Evolutionary conservation across 2,329 filamentous ascomycete species (phyloP), one percentile per base, ranked within the genome.

Genomic region (Fusarium nanum): DNA sequence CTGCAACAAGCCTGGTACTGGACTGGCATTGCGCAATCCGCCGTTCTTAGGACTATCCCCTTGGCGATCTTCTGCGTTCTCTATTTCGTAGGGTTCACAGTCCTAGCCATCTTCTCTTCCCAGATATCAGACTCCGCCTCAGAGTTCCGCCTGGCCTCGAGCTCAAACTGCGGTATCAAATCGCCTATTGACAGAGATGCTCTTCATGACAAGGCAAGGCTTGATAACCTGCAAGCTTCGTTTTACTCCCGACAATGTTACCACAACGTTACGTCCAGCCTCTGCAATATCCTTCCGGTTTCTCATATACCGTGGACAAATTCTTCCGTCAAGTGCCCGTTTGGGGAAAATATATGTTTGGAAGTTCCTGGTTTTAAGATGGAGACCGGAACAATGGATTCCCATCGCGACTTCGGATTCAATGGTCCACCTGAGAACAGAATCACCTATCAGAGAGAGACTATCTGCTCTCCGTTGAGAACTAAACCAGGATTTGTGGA

Each of bases 391-490:
- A 18, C 18, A 3, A 11, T 37, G 32, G 32, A 37, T 18, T 37
- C 32, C 6, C 32, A 37, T 37, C 32, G 9, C 9, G 16, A 18
- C 16, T 18, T 37, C 16, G 32, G 32, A 2, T 11, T 37, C 9
- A 37, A 37, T 18, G 16, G 5, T 4, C 16, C 32, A 11, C 16
- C 32, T 2, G 0, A 18, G 2, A 4, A 37, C 9, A 37, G 32
- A 6, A 37, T 37, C 9, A 11, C 32, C 6, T 37, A 37, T 2
- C 6, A 37, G 3, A 37, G 32, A 11, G 8, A 37, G 2, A 37
- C 32, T 0, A 0, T 37, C 16, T 37, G 32, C 4, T 37, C 32
- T 11, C 32, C 32, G 0, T 1, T 37, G 5, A 37, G 1, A 18
- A 37, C 32, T 18, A 37, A 4, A 37, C 32, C 32, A 4, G 32